Base-by-base conservation (phyloP, 345 rosid species). In the Trapa incisa region DNA sequence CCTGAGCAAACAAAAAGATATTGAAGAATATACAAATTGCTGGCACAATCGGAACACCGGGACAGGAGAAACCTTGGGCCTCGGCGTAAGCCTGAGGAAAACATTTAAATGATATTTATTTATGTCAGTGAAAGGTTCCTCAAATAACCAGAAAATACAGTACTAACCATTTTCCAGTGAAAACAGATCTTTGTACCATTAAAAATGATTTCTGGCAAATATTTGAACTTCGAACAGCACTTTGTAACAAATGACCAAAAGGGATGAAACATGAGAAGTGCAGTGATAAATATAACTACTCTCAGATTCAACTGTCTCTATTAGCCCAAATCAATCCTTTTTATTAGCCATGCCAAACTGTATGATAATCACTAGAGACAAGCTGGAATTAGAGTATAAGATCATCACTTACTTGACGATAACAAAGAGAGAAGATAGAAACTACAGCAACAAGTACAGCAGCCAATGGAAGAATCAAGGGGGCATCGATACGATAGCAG, bases 1-100 rank as follows among this genome's bases (percentile, higher is more conserved):
- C 96, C 96, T 91, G 97, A 78, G 97, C 96, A 81, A 89, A 89
- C 73, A 94, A 83, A 82, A 89, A 94, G 67, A 94, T 85, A 78
- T 91, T 94, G 79, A 94, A 85, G 82, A 91, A 87, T 76, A 94
- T 86, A 82, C 96, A 86, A 67, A 85, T 66, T 43, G 82, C 73
- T 53, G 99, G 99, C 72, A 94, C 61, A 16, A 87, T 53, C 14
- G 99, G 97, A 67, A 94, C 99, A 67, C 91, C 76, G 29, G 99
- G 99, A 73, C 99, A 94, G 65, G 86, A 72, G 76, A 94, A 94
- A 64, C 96, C 92, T 2, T 73, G 80, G 64, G 90, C 79, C 69
- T 68, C 76, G 2, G 67, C 72, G 75, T 91, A 89, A 38, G 65
- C 81, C 99, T 91, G 88, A 33, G 57, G 52, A 75, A 58, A 65